These are phyloP conservation scores for Yamadazyma sp. DNA, from an alignment of 805 yeast species.

Conservation along the genomic window DNA sequence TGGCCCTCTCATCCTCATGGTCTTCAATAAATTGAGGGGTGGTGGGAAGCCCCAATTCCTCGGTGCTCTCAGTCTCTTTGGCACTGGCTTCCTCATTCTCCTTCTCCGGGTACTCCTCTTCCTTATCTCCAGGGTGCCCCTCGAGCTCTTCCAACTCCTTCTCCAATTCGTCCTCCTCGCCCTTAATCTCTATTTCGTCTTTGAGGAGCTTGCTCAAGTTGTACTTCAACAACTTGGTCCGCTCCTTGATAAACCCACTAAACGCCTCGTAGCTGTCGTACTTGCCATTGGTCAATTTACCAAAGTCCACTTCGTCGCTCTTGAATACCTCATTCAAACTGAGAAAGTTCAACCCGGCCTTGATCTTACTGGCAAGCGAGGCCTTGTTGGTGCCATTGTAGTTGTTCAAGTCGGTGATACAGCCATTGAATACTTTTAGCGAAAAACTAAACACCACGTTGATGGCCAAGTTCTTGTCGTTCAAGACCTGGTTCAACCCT, in stretches of 20 bases:
- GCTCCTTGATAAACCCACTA: constrained; percentile 27
- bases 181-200: constrained; percentile 30
- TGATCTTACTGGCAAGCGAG: constrained; percentile 31
- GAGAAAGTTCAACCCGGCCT: constrained; percentile 38
- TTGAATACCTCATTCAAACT: constrained; percentile 27
- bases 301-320: constrained; percentile 30
- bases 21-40: not conserved
- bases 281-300: constrained; percentile 36
- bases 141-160: constrained; percentile 23
- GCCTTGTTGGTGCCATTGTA: constrained; percentile 28
- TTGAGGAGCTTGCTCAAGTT: constrained; percentile 40
- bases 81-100: not conserved
- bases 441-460: constrained; percentile 31
- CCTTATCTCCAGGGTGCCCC: not conserved
- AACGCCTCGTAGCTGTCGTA: constrained; percentile 25
- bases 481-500: constrained; percentile 48
- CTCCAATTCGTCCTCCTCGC: constrained; percentile 24
- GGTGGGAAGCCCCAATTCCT: constrained; percentile 8
- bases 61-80: not conserved
- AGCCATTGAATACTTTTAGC: constrained; percentile 35
- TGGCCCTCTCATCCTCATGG: not conserved
- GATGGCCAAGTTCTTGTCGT: constrained; percentile 53
- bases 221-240: constrained; percentile 36
- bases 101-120: not conserved
- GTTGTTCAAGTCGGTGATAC: constrained; percentile 25